These are phyloP conservation scores for Cordyceps pruinosa DNA, from an alignment of 2,329 filamentous ascomycete species.

Conservation along the genomic window DNA sequence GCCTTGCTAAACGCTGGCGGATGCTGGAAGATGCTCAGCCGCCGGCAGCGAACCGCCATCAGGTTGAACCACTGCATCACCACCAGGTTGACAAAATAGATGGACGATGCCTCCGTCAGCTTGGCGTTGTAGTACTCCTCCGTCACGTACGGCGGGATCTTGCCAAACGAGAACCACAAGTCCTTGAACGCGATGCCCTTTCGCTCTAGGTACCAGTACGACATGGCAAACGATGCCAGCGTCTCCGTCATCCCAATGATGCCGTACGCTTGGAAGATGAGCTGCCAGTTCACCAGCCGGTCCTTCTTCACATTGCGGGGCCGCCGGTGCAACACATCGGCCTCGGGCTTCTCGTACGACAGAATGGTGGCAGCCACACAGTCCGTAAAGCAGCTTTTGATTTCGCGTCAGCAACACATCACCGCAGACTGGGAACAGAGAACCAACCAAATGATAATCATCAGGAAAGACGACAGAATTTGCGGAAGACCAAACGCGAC, in stretches of 20 bases:
- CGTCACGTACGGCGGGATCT: constrained; percentile 41
- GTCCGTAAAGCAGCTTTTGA: constrained; percentile 63
- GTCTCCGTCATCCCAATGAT: constrained; percentile 61
- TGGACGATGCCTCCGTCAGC: constrained; percentile 59
- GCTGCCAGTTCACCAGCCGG: constrained; percentile 64
- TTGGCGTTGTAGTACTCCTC: constrained; percentile 47
- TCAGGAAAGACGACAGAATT: constrained; percentile 65
- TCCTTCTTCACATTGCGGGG: constrained; percentile 64
- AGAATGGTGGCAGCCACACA: constrained; percentile 65
- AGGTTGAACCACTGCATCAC: constrained; percentile 79
- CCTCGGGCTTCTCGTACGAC: constrained; percentile 70
- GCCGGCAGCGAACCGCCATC: constrained; percentile 59
- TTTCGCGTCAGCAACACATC: not conserved
- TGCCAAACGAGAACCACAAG: constrained; percentile 63
- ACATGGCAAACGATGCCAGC: constrained; percentile 54
- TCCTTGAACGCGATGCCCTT: constrained; percentile 57
- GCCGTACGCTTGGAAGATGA: constrained; percentile 67
- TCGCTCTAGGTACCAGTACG: constrained; percentile 58
- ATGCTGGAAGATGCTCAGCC: constrained; percentile 64
- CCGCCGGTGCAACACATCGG: constrained; percentile 62
- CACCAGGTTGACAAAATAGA: constrained; percentile 76
- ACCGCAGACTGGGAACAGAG: not conserved
- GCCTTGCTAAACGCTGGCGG: constrained; percentile 57
- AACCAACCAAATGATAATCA: constrained; percentile 56
- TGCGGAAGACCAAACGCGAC: constrained; percentile 67